Evolutionary conservation across 495 filamentous ascomycete genomes (phyloP), one percentile per base, ranked within the genome.

Genomic region (Trichoderma virens): DNA sequence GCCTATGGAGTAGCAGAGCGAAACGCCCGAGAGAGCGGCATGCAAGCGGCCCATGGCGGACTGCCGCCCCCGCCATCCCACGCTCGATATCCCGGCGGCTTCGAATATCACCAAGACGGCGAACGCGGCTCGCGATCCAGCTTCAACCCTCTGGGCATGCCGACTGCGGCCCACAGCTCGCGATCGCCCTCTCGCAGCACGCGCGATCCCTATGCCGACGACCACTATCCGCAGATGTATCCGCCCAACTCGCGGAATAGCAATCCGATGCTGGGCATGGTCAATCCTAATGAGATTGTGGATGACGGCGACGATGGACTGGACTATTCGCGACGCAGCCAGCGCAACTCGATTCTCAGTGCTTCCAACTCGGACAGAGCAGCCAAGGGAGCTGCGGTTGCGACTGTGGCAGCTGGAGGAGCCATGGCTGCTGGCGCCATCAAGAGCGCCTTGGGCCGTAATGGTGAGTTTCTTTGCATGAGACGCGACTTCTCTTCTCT

Each of bases 221-320:
- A 77, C 59, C 74, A 74, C 0, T 74, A 90, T 67, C 81, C 85
- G 64, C 25, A 13, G 38, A 39, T 62, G 34, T 43, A 41, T 34
- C n/a, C 16, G 13, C 78, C 80, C 63, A 81, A 85, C 63, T 88
- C 87, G 2, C 78, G 80, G 5, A 85, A 82, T 32, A 79, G 78
- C 70, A 83, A 85, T 72, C 80, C 75, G 64, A 72, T 68, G 64
- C 73, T 83, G 65, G 76, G 81, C 7, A 77, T 81, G 18, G 86
- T 95, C 61, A 87, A 96, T 70, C 91, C 91, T 0, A 84, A 88
- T 65, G 86, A 87, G 2, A 92, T 95, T 62, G 86, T 82, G 3
- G 92, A 97, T 69, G 91, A 96, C 69, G 91, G 88, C 8, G 92
- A 96, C 68, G 92, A 96, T 66, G 90, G 88, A 4, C 81, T 92